Evolutionary conservation across 2,329 filamentous ascomycete species (phyloP).

Genomic region (Diaporthe vaccinii): DNA sequence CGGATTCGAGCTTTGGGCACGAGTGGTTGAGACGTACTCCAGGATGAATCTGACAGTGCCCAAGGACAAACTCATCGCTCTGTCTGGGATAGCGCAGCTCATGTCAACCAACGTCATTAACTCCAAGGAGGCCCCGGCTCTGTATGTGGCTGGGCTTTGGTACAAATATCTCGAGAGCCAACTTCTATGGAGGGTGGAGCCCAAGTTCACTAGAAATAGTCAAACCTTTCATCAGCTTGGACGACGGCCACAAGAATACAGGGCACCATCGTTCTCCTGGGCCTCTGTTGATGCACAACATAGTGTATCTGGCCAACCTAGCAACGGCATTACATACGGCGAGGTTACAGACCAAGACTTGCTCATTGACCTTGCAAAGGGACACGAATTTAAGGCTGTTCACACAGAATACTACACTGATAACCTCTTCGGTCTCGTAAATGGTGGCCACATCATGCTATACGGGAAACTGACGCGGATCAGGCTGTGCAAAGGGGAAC

Average conservation of each 20-base stretch:
- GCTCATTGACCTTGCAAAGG: background rate
- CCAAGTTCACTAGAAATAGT: background rate
- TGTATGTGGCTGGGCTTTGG: conserved; percentile 33
- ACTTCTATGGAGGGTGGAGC: conserved; percentile 28
- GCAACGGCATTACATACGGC: conserved; percentile 17
- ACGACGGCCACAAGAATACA: background rate
- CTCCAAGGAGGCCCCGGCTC: background rate
- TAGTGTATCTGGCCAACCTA: background rate
- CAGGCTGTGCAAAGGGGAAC: background rate
- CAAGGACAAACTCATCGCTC: conserved; percentile 38
- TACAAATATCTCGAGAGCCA: conserved; percentile 20
- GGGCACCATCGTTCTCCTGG: conserved; percentile 37
- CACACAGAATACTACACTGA: background rate
- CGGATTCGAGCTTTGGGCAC: conserved; percentile 27
- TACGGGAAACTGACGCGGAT: background rate
- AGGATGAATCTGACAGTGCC: background rate
- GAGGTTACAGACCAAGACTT: conserved; percentile 18
- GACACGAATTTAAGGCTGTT: background rate
- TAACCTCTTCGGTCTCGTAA: conserved; percentile 1
- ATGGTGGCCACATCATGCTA: conserved; percentile 1
- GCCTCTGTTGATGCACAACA: conserved; percentile 25
- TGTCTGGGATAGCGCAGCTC: conserved; percentile 27
- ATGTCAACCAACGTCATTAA: conserved; percentile 15
- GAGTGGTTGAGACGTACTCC: conserved; percentile 20
- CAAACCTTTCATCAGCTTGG: background rate